Percentiles rank a stretch among this genome's conserved stretches.
These are phyloP conservation scores for Globisporangium cylindrosporum DNA, from an alignment of 352 stramenopile genomes.

Conservation along the genomic window DNA sequence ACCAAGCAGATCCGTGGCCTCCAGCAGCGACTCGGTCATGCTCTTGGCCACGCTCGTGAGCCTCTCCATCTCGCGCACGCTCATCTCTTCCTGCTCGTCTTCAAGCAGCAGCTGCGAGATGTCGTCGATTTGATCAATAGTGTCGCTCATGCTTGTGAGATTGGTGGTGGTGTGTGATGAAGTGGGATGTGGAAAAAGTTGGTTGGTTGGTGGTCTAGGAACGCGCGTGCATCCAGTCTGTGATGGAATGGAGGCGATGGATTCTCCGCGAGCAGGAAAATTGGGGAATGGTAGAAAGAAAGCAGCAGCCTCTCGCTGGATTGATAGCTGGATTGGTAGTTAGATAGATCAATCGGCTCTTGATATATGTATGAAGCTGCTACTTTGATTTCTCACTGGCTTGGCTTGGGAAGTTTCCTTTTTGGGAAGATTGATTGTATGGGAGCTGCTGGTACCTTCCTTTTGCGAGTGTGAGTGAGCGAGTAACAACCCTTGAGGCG, in stretches of 20 bases:
- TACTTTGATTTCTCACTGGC: background rate
- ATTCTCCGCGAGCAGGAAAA: slow-evolving; percentile 1
- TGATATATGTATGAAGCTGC: background rate
- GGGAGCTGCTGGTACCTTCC: background rate
- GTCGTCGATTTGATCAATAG: background rate
- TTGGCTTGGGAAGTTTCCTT: background rate
- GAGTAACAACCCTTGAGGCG: background rate
- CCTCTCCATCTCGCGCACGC: slow-evolving; percentile 58
- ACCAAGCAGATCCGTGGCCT: slow-evolving; percentile 70
- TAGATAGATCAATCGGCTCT: background rate
- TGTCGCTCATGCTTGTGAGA: background rate
- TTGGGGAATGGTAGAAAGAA: slow-evolving; percentile 9
- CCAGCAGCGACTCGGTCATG: slow-evolving; percentile 78
- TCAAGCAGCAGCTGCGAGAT: background rate
- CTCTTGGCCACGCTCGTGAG: slow-evolving; percentile 71
- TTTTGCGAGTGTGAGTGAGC: background rate
- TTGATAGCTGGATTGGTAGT: background rate
- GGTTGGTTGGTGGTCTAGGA: background rate
- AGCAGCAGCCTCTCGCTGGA: background rate
- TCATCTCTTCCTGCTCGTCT: slow-evolving; percentile 24
- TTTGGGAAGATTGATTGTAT: background rate
- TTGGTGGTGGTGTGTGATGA: background rate
- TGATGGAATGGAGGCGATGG: background rate
- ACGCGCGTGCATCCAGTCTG: no score
- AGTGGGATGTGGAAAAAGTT: background rate